Percentiles rank a stretch among this genome's conserved stretches.
phyloP scores from a whole-genome alignment of 768 basidiomycete genomes.

The Amanita muscaria region DNA sequence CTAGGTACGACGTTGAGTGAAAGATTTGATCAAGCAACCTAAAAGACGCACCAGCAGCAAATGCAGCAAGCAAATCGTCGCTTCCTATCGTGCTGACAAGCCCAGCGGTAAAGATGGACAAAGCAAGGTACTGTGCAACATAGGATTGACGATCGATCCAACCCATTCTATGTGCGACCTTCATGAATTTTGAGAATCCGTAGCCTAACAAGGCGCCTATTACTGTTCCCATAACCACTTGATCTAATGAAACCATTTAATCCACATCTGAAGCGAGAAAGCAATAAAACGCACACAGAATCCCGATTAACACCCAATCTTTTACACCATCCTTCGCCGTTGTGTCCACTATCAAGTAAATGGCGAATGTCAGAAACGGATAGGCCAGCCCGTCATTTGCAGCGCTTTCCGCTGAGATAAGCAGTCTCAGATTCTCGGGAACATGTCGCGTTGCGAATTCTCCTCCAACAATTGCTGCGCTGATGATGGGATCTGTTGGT shows the following conservation, averaged over 20 bases:
- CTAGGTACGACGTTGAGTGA: slow-evolving; percentile 24
- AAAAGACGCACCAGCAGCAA: slow-evolving; percentile 56
- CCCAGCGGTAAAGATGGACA: slow-evolving; percentile 72
- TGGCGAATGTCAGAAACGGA: slow-evolving; percentile 78
- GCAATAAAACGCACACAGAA: slow-evolving; percentile 48
- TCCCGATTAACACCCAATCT: slow-evolving; percentile 82
- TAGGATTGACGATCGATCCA: slow-evolving; percentile 79
- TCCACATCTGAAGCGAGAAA: slow-evolving; percentile 20
- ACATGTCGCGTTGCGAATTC: slow-evolving; percentile 63
- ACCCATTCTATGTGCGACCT: slow-evolving; percentile 46
- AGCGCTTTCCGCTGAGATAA: slow-evolving; percentile 84
- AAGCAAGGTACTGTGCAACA: slow-evolving; percentile 73
- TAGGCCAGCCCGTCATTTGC: slow-evolving; percentile 95
- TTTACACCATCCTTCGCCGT: slow-evolving; percentile 55
- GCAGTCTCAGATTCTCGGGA: slow-evolving; percentile 63
- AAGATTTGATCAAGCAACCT: not conserved
- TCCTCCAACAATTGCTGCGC: slow-evolving; percentile 69
- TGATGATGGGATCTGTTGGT: slow-evolving; percentile 92
- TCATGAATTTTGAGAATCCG: slow-evolving; percentile 8
- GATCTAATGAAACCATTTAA: not conserved
- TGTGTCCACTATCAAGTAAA: slow-evolving; percentile 74
- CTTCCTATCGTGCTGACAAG: slow-evolving; percentile 70
- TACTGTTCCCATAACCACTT: slow-evolving; percentile 3
- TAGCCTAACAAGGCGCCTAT: slow-evolving; percentile 4
- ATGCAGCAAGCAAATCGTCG: slow-evolving; percentile 86